Evolutionary conservation across 2,329 filamentous ascomycete genomes (phyloP), one percentile per base, ranked within the genome.

Genomic region (Penicillium crustosum): DNA sequence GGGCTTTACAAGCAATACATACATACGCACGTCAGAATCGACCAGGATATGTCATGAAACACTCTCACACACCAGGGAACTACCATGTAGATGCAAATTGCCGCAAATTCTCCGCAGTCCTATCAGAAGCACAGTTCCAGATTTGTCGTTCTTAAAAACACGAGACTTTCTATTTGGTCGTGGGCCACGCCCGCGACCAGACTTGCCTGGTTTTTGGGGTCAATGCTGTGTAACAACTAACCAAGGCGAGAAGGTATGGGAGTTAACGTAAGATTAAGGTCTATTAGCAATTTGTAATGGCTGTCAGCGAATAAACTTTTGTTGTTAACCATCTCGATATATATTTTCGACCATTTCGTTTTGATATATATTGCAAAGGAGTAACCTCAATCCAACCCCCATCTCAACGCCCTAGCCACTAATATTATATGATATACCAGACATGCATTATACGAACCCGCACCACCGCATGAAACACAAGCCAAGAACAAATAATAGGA

Each of bases 21-120:
- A 42, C 21, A 42, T 13, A 50, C n/a, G 29, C 39, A 52, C 31
- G 5, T 29, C 31, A 39, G 7, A 53, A 39, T 23, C 23, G 21
- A 47, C 49, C 41, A 21, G 49, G 54, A 36, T 56, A 54, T 45
- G 36, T 53, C 15, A 39, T 53, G 54, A 57, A 57, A 53, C 54
- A 44, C 33, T 6, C 21, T n/a, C 6, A 8, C 3, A 10, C 10
- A 27, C 13, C 54, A 47, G 25, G 49, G 42, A 7, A 35, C 0
- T 13, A 48, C 55, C 55, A 8, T 53, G 55, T 25, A 48, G 9
- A 47, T 2, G 19, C 23, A 21, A 23, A 36, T 21, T 45, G 12
- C 17, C 8, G 27, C 42, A 29, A 42, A 53, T 47, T 36, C 27
- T 48, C 42, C 54, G 54, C 21, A 17, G 33, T 9, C 25, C 42